These are phyloP conservation scores for Kluyveromyces siamensis DNA, from an alignment of 805 yeast genomes.

Conservation along the genomic window DNA sequence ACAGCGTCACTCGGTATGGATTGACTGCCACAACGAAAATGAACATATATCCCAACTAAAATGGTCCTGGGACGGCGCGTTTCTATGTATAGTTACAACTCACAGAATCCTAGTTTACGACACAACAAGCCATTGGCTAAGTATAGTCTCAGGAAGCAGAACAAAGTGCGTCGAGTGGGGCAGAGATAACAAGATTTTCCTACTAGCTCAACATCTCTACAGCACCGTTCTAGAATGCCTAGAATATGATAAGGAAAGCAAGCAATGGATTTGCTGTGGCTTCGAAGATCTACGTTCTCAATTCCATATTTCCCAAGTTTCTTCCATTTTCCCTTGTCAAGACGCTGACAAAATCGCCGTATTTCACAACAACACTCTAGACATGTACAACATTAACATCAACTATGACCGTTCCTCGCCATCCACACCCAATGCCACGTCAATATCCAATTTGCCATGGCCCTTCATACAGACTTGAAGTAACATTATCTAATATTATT, in stretches of 20 bases:
- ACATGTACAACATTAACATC: background rate
- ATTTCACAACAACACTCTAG: constrained; percentile 1
- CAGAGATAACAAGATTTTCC: background rate
- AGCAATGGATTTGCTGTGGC: constrained; percentile 3
- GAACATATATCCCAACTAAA: background rate
- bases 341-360: background rate
- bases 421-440: background rate
- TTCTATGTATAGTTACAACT: constrained; percentile 1
- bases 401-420: background rate
- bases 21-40: background rate
- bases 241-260: background rate
- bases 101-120: constrained; percentile 1
- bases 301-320: background rate
- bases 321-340: background rate
- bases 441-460: background rate
- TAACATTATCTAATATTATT: too few species aligned
- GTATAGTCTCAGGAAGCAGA: background rate
- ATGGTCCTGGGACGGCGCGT: background rate
- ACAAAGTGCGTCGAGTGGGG: background rate
- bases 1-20: background rate
- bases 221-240: constrained; percentile 1
- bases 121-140: background rate
- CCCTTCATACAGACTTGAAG: background rate
- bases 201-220: constrained; percentile 1
- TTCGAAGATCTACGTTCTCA: constrained; percentile 2